Base-by-base conservation (phyloP, 208 protist species). In the Novymonas esmeraldas region DNA sequence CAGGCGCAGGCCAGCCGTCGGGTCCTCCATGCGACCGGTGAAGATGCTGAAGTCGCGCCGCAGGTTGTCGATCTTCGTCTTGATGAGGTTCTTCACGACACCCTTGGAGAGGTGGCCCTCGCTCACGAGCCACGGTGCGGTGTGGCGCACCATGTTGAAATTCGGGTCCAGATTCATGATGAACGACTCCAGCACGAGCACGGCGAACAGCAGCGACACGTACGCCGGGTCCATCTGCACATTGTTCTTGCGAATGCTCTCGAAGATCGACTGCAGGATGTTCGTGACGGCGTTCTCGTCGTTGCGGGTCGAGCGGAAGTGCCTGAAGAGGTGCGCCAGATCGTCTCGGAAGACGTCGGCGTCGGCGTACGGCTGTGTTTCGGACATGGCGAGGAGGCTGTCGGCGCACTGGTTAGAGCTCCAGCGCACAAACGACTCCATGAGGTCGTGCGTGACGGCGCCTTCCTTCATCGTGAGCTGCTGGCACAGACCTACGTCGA, bases 81-180 rank as follows among this genome's bases (percentile, higher is more conserved):
- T 79, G n/a, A 87, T 42, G 31, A 93, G 52, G 64, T 97, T 94
- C 65, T 94, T 94, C 6, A 93, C 61, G 13, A 97, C 78, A 38
- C 87, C 85, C 57, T 84, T 85, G 9, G 88, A 92, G 6, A 97
- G 56, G 75, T 92, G 84, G 31, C 92, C 92, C 67, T 97, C 89
- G 42, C 85, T 85, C 14, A 93, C 83, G 6, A 97, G 70, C 90
- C 92, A 97, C 41, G 92, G 92, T 6, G 89, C 90, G 44, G 86
- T 71, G 77, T 94, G 90, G 7, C 90, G 85, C 42, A 95, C 90
- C 84, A 97, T 95, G 69, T 97, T 95, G 59, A 94, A 97, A 20
- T 95, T 79, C 11, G 88, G 89, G 54, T 97, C 87, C 18, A 97
- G 81, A 57, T 88, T 95, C 92, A 97, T 95, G 65, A 97, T 93